phyloP scores from a whole-genome alignment of 208 protist genomes.

The Blastocrithidia nonstop region DNA sequence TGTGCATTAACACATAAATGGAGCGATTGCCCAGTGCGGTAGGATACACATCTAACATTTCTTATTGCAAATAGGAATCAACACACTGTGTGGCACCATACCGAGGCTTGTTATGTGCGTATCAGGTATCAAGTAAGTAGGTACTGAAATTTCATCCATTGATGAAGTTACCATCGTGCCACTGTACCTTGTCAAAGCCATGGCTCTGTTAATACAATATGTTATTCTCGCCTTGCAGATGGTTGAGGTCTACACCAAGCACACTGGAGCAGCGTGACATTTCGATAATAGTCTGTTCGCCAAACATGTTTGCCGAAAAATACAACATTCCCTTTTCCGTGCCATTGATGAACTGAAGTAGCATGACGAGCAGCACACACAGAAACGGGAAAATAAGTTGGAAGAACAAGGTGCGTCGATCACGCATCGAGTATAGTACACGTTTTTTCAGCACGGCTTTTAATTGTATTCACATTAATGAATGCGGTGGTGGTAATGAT shows the following conservation, averaged over 20 bases:
- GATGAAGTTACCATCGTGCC: too few relatives aligned
- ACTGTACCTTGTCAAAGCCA: too few relatives aligned
- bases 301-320: constrained; percentile 10
- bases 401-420: constrained; percentile 41
- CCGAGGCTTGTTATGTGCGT: constrained; percentile 8
- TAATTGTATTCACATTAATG: constrained; percentile 16
- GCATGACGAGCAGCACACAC: constrained; percentile 42
- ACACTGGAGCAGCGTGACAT: constrained; percentile 6
- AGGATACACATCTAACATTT: too few relatives aligned
- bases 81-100: constrained; percentile 16
- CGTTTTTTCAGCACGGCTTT: constrained; percentile 36
- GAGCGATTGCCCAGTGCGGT: too few relatives aligned
- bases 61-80: too few relatives aligned
- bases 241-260: too few relatives aligned
- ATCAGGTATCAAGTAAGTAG: too few relatives aligned
- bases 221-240: too few relatives aligned
- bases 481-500: not conserved
- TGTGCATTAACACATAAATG: constrained; percentile 14
- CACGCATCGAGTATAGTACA: constrained; percentile 32
- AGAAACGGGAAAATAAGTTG: constrained; percentile 51
- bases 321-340: constrained; percentile 5
- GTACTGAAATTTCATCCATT: too few relatives aligned
- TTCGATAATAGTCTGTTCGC: constrained; percentile 2
- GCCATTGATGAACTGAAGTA: constrained; percentile 22
- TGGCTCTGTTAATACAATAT: too few relatives aligned